These are phyloP conservation scores for Colletotrichum theobromicola DNA, from an alignment of 2,329 filamentous ascomycete species.

Conservation along the genomic window DNA sequence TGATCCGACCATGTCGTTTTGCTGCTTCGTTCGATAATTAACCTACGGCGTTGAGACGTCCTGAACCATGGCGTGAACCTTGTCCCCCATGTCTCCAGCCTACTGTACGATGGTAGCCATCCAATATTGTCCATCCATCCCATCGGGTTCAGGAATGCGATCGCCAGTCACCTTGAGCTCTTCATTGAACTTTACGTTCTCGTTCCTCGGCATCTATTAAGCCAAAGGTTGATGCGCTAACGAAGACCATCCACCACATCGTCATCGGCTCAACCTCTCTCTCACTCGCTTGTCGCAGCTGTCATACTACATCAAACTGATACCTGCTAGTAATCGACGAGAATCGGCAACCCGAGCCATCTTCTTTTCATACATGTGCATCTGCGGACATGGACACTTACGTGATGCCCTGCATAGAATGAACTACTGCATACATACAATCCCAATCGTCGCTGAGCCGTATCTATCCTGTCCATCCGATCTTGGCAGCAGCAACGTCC, in stretches of 20 bases:
- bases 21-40: background rate
- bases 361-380: background rate
- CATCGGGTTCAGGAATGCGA: background rate
- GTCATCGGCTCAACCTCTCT: background rate
- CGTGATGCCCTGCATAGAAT: background rate
- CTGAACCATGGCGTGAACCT: background rate
- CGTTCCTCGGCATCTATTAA: background rate
- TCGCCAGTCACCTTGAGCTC: background rate
- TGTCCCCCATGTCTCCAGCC: background rate
- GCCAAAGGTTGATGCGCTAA: background rate
- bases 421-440: background rate
- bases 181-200: background rate
- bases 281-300: background rate
- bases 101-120: background rate
- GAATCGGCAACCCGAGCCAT: background rate
- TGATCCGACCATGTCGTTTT: background rate
- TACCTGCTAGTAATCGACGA: background rate
- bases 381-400: background rate
- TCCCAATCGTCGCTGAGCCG: background rate
- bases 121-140: background rate
- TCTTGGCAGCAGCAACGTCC: background rate
- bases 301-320: background rate
- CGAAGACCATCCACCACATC: background rate
- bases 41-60: background rate
- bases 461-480: background rate